A percentile compares a stretch with the other conserved stretches of the same genome.
phyloP scores from a whole-genome alignment of 805 yeast species.

The Nakazawaea anatomiae region DNA sequence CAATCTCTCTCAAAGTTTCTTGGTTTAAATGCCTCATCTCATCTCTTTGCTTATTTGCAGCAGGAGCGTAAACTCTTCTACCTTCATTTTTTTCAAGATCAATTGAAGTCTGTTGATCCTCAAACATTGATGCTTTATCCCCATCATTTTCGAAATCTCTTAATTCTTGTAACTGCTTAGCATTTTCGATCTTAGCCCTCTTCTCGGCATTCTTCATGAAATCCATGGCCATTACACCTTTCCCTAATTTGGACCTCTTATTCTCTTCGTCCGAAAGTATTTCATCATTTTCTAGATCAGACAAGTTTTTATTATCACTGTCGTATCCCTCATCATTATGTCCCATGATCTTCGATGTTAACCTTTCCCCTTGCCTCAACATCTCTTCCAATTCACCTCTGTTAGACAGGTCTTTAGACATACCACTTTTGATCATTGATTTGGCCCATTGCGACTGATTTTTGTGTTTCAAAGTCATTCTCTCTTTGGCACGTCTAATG shows the following conservation, averaged over 20 bases:
- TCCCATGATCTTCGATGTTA: slow-evolving; percentile 70
- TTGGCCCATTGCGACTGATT: slow-evolving; percentile 88
- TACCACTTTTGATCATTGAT: slow-evolving; percentile 82
- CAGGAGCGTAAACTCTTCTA: slow-evolving; percentile 74
- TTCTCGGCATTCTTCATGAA: slow-evolving; percentile 91
- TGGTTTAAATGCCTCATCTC: slow-evolving; percentile 30
- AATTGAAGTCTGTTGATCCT: slow-evolving; percentile 33
- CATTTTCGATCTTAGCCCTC: slow-evolving; percentile 54
- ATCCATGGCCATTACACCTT: slow-evolving; percentile 91
- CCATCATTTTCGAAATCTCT: slow-evolving; percentile 41
- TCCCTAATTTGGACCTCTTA: slow-evolving; percentile 48
- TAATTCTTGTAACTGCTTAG: slow-evolving; percentile 43
- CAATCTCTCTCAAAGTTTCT: slow-evolving; percentile 36
- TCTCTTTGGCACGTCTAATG: slow-evolving; percentile 75
- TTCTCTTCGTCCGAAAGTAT: slow-evolving; percentile 30
- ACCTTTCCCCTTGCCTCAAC: slow-evolving; percentile 79
- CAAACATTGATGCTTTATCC: slow-evolving; percentile 31
- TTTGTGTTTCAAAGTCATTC: slow-evolving; percentile 89
- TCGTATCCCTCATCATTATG: slow-evolving; percentile 44
- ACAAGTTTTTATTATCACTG: slow-evolving; percentile 33
- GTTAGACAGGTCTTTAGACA: slow-evolving; percentile 78
- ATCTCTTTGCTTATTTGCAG: slow-evolving; percentile 33
- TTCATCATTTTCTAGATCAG: slow-evolving; percentile 44
- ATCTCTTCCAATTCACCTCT: slow-evolving; percentile 92
- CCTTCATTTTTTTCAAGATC: slow-evolving; percentile 62